Percentiles rank a stretch among this genome's conserved stretches.
Evolutionary conservation across 148 eudicot genomes (phyloP).

Genomic region (Talinum fruticosum): DNA sequence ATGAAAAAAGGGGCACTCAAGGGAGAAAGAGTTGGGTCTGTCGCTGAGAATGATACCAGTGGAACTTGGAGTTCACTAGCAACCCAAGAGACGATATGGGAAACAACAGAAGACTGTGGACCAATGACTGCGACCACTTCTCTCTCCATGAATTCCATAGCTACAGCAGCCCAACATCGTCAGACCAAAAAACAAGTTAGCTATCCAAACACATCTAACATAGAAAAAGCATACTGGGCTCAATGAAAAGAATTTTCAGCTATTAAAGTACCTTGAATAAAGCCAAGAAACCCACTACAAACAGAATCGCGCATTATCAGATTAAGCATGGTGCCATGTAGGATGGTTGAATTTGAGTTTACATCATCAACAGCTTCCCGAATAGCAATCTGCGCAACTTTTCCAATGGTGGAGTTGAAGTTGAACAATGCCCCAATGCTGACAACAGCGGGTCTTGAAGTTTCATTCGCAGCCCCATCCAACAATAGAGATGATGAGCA

Average conservation of each 20-base stretch:
- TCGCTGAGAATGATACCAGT: constrained; percentile 80
- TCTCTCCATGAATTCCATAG: constrained; percentile 74
- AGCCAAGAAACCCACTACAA: constrained; percentile 86
- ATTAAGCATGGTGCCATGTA: constrained; percentile 55
- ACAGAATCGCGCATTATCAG: constrained; percentile 51
- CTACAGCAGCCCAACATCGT: constrained; percentile 43
- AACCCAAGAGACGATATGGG: constrained; percentile 56
- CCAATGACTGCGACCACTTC: constrained; percentile 79
- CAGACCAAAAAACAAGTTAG: constrained; percentile 20
- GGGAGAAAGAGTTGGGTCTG: constrained; percentile 78
- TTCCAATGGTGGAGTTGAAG: constrained; percentile 80
- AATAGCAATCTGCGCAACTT: constrained; percentile 83
- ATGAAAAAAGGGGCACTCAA: constrained; percentile 74
- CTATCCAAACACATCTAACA: constrained; percentile 1
- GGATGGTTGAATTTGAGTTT: constrained; percentile 59
- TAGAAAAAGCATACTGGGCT: not conserved
- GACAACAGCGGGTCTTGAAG: constrained; percentile 66
- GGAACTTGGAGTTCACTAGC: constrained; percentile 85
- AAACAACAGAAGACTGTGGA: constrained; percentile 85
- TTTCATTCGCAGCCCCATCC: constrained; percentile 40
- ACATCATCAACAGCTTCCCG: constrained; percentile 85
- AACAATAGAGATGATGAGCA: constrained; percentile 32
- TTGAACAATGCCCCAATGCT: constrained; percentile 80
- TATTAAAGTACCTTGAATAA: constrained; percentile 68
- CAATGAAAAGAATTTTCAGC: not conserved